Evolutionary conservation across 31 red algal genomes (phyloP), one percentile per base, ranked within the genome.

Genomic region (Porphyra umbilicalis): DNA sequence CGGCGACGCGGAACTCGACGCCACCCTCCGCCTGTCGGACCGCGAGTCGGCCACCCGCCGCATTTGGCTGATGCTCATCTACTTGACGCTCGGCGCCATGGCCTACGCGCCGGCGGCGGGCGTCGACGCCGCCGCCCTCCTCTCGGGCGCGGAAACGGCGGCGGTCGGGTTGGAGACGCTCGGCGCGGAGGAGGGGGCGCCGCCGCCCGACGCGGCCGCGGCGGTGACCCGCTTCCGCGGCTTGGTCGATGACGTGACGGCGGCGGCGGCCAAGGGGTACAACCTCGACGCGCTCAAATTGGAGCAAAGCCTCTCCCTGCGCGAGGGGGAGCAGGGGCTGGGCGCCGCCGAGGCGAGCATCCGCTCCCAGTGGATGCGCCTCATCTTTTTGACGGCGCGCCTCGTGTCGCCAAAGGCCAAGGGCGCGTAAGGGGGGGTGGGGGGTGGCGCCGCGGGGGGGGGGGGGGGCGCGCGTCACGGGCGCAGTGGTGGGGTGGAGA

Each of bases 31-130:
- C 9, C 77, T 92, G 38, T 87, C 82, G 8, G 90, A 92, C 39
- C 79, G 87, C 34, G 90, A 92, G 77, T 84, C 87, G 78, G 77
- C 81, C 33, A 92, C 90, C 38, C 76, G 90, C 6, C 39, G 86
- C 25, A 84, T 92, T 10, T 92, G 90, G 90, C 31, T 92, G 31
- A 15, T 79, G 33, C 78, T 92, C 36, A 85, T 92, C 15, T 92
- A 87, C 77, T 76, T 87, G 40, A 92, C 90, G 15, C 85, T 92
- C 8, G 81, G 35, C 9, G 78, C 67, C 32, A 87, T 42, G 68
- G 67, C 37, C 14, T 92, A 87, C 81, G 33, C 71, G 18, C 35
- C 78, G 3, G n/a, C 80, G 10, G 33, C 81, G 9, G 75, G 77
- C 30, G 81, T 87, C 29, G 32, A 76, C 77, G 35, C 38, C 2